Evolutionary conservation across 192 early-diverging fungal genomes (phyloP), one percentile per base, ranked within the genome.

Genomic region (Podila epigama): DNA sequence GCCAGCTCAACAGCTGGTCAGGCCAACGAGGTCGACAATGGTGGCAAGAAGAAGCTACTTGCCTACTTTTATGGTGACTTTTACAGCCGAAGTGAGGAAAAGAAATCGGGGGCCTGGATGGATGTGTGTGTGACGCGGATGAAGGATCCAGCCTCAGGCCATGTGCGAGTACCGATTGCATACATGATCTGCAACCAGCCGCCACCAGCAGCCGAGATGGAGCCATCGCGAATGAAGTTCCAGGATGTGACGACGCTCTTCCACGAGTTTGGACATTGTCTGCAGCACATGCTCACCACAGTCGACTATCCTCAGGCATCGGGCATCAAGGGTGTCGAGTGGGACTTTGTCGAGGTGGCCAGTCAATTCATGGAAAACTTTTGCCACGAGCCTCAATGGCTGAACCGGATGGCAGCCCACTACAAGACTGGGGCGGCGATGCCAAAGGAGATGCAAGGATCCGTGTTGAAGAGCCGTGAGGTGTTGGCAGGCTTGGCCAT

Each of bases 301-400:
- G 84, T 89, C 4, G 84, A 89, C 29, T 84, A 84, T 51, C 79
- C 87, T 1, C 81, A 84, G 56, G 87, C 84, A 1, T 89, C 87
- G 2, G 87, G 87, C 20, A 82, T 89, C 75, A 87, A 89, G 50
- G 87, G 87, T 12, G 75, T 89, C 15, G 87, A 89, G 60, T 89
- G 87, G 87, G 86, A 89, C 36, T 87, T 89, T 58, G 81, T 87
- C 1, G 58, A 79, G 68, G 87, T 89, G 13, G 87, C 87, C 0
- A 87, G 86, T 0, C 87, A 89, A 59, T 89, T 89, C 39, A 89
- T 89, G 86, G 88, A 89, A 63, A 88, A 89, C 79, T 89, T 87
- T 69, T 79, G 80, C 6, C 78, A 80, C 37, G 88, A 89, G 32
- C 73, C 82, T 5, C 70, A 82, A 25, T 86, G 84, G 85, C 51